phyloP scores from a whole-genome alignment of 495 filamentous ascomycete genomes.

The Glarea lozoyensis region DNA sequence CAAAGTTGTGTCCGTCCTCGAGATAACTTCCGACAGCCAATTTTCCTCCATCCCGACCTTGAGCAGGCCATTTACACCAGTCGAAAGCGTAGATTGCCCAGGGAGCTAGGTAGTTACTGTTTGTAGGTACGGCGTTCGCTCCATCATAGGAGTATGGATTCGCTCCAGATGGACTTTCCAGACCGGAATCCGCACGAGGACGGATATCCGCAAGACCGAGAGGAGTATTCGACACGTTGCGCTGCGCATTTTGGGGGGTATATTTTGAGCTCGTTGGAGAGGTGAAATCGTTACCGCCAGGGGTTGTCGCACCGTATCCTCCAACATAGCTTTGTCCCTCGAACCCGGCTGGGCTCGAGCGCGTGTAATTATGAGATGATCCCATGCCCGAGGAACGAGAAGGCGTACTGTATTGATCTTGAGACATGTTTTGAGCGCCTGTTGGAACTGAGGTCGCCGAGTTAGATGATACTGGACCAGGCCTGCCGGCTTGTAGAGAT shows the following conservation, averaged over 20 bases:
- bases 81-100: conserved; percentile 96
- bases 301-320: conserved; percentile 56
- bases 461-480: conserved; percentile 58
- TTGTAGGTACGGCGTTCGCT: conserved; percentile 38
- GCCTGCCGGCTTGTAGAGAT: conserved; percentile 41
- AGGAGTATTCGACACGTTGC: conserved; percentile 72
- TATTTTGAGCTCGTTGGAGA: conserved; percentile 59
- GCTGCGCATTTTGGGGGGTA: conserved; percentile 56
- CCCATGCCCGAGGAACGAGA: conserved; percentile 54
- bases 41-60: conserved; percentile 73
- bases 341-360: conserved; percentile 75
- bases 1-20: conserved; percentile 97
- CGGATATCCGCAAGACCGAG: conserved; percentile 87
- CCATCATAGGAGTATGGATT: conserved; percentile 41
- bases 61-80: conserved; percentile 98
- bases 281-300: conserved; percentile 52
- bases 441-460: conserved; percentile 65
- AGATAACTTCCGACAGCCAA: conserved; percentile 92
- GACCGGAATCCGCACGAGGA: conserved; percentile 63
- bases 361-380: conserved; percentile 63
- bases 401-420: conserved; percentile 55
- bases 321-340: conserved; percentile 63
- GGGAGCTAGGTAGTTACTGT: conserved; percentile 84
- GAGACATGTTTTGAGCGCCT: conserved; percentile 50
- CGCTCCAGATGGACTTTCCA: conserved; percentile 51